Evolutionary conservation across 2,329 filamentous ascomycete genomes (phyloP), one percentile per base, ranked within the genome.

Genomic region (Pleomassaria siparia): DNA sequence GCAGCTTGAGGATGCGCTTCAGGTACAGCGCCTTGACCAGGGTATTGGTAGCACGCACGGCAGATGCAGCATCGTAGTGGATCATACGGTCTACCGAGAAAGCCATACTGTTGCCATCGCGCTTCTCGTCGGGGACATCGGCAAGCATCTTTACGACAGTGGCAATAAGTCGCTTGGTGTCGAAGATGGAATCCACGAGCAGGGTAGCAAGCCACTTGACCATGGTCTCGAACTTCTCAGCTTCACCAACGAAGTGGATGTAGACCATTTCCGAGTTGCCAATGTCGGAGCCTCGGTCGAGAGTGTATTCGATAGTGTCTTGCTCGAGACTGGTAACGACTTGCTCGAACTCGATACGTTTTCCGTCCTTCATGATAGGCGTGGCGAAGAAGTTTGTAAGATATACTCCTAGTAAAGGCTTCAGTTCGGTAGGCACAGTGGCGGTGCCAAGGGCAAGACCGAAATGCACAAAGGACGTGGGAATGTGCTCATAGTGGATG

Each of bases 401-500:
- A 64, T 95, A 97, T 32, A 97, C 80, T 2, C 86, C 81, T 40
- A 97, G 77, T 18, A 99, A 73, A 3, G 94, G 94, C 65, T 92
- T 91, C 49, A 92, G 80, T 54, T 91, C 82, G n/a, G 87, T 80
- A 0, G 91, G 89, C 1, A 96, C 77, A 25, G 83, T 77, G 2
- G 84, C 81, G 0, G 91, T 95, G 43, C 89, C 89, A 41, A 97
- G 77, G 46, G 94, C 83, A 18, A 97, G 72, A 40, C 84, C 86
- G 48, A 97, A 80, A 59, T 92, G 87, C 6, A 95, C 90, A 68
- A 99, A 99, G 64, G 90, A 95, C 49, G 89, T 95, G 2, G 87
- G 86, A 12, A 97, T 91, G 63, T 96, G 86, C 72, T 99, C 94
- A 56, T 95, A 99, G 71, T 99, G 92, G n/a, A 99, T 80, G 71